A percentile compares a stretch with the other conserved stretches of the same genome.
These are phyloP conservation scores for Salisapilia sapeloensis DNA, from an alignment of 352 stramenopile genomes.

Conservation along the genomic window DNA sequence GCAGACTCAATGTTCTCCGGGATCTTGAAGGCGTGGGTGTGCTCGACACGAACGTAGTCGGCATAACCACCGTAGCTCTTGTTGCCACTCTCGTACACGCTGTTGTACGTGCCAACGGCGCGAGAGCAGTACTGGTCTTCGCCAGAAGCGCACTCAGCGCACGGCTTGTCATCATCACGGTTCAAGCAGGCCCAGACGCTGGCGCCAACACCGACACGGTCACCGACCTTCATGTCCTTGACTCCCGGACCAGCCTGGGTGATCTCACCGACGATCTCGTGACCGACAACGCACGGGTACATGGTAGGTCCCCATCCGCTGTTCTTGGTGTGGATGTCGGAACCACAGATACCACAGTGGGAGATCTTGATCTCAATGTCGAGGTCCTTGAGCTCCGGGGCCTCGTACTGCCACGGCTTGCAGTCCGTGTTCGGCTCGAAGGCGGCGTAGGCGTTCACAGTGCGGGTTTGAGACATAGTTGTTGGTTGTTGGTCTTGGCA, in stretches of 20 bases:
- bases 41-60: conserved; percentile 7
- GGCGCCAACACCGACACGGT: conserved; percentile 3
- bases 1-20: conserved; percentile 8
- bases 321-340: conserved; percentile 10
- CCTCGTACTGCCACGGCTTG: conserved; percentile 8
- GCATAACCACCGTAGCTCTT: conserved; percentile 8
- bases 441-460: conserved; percentile 4
- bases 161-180: neutral
- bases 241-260: conserved; percentile 3
- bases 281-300: conserved; percentile 9
- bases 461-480: neutral
- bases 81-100: conserved; percentile 3
- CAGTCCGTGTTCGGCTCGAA: conserved; percentile 2
- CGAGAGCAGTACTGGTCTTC: conserved; percentile 3
- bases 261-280: conserved; percentile 12
- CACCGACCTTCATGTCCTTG: conserved; percentile 1
- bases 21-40: conserved; percentile 10
- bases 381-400: conserved; percentile 6
- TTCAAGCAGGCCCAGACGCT: neutral
- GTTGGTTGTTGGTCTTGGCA: too few relatives aligned
- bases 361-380: conserved; percentile 13
- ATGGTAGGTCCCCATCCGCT: conserved; percentile 7
- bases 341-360: conserved; percentile 12
- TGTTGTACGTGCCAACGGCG: conserved; percentile 5
- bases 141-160: conserved; percentile 2